A percentile compares a stretch with the other conserved stretches of the same genome.
Conservation (phyloP, 768 basidiomycete species). For the Hysterangium stoloniferum region DNA sequence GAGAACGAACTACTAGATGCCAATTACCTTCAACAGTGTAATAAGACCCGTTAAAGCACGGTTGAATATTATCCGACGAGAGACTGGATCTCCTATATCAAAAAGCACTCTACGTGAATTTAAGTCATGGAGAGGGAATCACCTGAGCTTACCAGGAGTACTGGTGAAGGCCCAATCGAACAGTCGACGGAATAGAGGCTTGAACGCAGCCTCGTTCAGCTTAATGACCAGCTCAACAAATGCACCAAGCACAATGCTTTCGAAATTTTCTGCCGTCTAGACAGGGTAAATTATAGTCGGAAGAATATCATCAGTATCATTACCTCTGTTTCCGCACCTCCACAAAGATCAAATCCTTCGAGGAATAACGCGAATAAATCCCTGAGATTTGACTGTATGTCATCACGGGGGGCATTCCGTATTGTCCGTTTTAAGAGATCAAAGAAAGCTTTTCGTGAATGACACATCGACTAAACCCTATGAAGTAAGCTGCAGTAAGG, state of each 20-base stretch:
- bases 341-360: slow-evolving; percentile 53
- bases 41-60: slow-evolving; percentile 66
- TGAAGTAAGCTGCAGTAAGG: not conserved
- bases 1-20: not conserved
- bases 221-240: slow-evolving; percentile 90
- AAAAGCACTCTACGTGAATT: no score
- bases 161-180: slow-evolving; percentile 91
- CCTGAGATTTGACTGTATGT: slow-evolving; percentile 59
- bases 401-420: slow-evolving; percentile 53
- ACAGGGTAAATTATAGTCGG: not conserved
- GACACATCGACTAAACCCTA: slow-evolving; percentile 11
- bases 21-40: slow-evolving; percentile 78
- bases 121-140: slow-evolving; percentile 1
- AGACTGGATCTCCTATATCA: not conserved
- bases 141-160: slow-evolving; percentile 33
- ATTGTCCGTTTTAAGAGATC: slow-evolving; percentile 58
- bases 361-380: slow-evolving; percentile 71
- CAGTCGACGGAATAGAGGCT: slow-evolving; percentile 81
- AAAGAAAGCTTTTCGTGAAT: slow-evolving; percentile 44
- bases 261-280: slow-evolving; percentile 17
- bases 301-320: not conserved
- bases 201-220: slow-evolving; percentile 86
- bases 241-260: slow-evolving; percentile 32
- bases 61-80: slow-evolving; percentile 60
- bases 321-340: slow-evolving; percentile 3